Conservation (phyloP, 768 basidiomycete species). For the Agrocybe pediades region DNA sequence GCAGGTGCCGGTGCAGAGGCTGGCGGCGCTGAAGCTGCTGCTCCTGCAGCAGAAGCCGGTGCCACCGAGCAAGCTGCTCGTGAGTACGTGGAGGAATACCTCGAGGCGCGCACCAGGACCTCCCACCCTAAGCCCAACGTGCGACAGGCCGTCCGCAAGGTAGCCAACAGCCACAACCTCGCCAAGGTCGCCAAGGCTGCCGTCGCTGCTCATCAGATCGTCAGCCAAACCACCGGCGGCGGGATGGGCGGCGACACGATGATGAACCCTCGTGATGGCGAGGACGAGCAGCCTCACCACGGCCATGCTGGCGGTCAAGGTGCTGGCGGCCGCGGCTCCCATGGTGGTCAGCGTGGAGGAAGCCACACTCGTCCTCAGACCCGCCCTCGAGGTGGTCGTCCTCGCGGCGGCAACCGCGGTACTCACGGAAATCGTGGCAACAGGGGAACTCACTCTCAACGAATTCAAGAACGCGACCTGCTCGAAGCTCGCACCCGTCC, state of each 20-base stretch:
- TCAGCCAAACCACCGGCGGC: neutral
- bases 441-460: no score
- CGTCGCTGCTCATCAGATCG: neutral
- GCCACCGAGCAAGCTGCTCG: neutral
- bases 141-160: neutral
- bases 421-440: no score
- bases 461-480: no score
- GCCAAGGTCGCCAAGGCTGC: neutral
- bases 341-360: no score
- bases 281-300: no score
- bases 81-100: neutral
- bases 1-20: neutral
- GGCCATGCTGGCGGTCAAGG: no score
- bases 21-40: neutral
- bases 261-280: neutral
- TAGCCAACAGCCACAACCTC: neutral
- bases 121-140: neutral
- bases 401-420: no score
- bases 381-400: no score
- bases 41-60: neutral
- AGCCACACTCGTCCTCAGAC: no score
- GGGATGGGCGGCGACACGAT: neutral
- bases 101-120: neutral
- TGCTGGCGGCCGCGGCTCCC: no score
- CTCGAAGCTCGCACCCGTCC: neutral